These are phyloP conservation scores for Pythium folliculosum DNA, from an alignment of 352 stramenopile genomes.

Conservation along the genomic window DNA sequence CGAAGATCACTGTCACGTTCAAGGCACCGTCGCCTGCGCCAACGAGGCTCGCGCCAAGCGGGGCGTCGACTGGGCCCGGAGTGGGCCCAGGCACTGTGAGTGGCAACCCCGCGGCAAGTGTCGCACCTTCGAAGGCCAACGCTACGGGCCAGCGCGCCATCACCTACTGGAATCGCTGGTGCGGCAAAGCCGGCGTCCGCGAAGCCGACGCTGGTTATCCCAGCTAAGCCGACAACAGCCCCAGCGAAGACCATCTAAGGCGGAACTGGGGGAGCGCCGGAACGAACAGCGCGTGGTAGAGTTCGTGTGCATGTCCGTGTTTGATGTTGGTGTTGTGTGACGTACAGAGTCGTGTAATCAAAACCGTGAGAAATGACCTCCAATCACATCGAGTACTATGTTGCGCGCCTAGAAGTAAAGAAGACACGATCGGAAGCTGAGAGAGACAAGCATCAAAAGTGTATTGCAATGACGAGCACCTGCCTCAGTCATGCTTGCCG, in stretches of 20 bases:
- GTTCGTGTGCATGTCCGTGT: too few relatives aligned
- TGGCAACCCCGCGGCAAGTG: neutral
- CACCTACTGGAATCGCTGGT: neutral
- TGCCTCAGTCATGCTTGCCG: slow-evolving; percentile 43
- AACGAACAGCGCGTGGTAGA: neutral
- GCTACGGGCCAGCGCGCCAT: neutral
- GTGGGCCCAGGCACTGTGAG: neutral
- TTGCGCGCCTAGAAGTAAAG: too few relatives aligned
- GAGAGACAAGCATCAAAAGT: too few relatives aligned
- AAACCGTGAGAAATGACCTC: too few relatives aligned
- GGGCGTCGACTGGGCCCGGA: neutral
- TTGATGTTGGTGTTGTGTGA: too few relatives aligned
- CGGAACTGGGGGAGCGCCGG: neutral
- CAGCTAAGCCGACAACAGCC: neutral
- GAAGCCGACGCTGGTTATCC: neutral
- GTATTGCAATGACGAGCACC: too few relatives aligned
- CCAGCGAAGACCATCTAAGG: neutral
- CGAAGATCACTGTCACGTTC: slow-evolving; percentile 11
- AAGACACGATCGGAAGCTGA: too few relatives aligned
- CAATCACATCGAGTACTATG: too few relatives aligned
- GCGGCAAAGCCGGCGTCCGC: neutral
- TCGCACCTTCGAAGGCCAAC: neutral
- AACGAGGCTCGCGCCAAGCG: neutral
- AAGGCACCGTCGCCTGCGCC: neutral
- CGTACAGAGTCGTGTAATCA: too few relatives aligned